Percentiles rank a stretch among this genome's conserved stretches.
These are phyloP conservation scores for Pseudogymnoascus verrucosus DNA, from an alignment of 2,329 filamentous ascomycete species.

Conservation along the genomic window DNA sequence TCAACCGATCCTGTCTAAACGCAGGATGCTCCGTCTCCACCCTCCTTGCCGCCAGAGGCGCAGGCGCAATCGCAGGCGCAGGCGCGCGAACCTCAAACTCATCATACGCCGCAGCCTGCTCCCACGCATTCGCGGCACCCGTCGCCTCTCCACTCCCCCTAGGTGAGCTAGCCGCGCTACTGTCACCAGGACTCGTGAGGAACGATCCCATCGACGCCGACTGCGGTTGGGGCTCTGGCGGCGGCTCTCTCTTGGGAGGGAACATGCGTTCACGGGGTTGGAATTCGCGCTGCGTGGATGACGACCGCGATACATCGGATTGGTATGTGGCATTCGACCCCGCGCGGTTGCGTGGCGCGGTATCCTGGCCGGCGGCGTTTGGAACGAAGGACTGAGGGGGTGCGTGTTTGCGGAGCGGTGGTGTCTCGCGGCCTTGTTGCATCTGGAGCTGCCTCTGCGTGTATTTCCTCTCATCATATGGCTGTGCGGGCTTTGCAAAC, in stretches of 20 bases:
- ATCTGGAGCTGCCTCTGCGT: constrained; percentile 74
- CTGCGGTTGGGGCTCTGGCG: background rate
- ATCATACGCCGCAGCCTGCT: constrained; percentile 14
- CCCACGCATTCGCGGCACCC: constrained; percentile 17
- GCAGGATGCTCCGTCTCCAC: background rate
- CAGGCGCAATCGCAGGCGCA: background rate
- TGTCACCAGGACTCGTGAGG: background rate
- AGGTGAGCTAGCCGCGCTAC: background rate
- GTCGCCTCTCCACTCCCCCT: background rate
- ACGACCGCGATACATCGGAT: constrained; percentile 39
- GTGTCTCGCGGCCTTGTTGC: constrained; percentile 63
- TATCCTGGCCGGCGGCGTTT: background rate
- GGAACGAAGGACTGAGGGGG: constrained; percentile 19
- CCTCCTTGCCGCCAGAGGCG: background rate
- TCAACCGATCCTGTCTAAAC: background rate
- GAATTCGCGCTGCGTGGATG: constrained; percentile 36
- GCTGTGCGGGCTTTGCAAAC: constrained; percentile 64
- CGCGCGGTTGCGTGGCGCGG: constrained; percentile 30
- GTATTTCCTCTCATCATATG: constrained; percentile 80
- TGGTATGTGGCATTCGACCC: constrained; percentile 38
- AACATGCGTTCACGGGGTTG: constrained; percentile 17
- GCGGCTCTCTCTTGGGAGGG: background rate
- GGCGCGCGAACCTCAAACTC: background rate
- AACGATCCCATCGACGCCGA: background rate
- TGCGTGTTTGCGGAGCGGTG: constrained; percentile 31